Base-by-base conservation (phyloP, 108 stramenopile genomes). In the Aureococcus anophagefferens region DNA sequence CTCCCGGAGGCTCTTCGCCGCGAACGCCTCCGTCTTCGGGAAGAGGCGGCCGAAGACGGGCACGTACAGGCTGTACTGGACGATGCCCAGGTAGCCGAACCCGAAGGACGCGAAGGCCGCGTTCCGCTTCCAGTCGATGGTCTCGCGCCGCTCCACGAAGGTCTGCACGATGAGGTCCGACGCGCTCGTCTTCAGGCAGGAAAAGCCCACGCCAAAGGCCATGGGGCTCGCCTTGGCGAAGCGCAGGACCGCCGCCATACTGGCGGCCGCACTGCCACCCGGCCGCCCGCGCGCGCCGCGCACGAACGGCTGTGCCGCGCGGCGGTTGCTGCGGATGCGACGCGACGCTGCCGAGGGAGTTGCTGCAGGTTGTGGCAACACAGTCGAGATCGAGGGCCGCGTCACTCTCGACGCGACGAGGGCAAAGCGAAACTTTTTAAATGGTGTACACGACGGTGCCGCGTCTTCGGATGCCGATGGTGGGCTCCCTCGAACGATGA, bases 101-200 rank as follows among this genome's bases (percentile, higher is more conserved):
- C 92, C 92, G 77, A 93, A 93, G 28, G 89, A 71, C 5, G 88
- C 89, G 80, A 93, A 93, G 30, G 92, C 90, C 16, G 83, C 84
- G 77, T 93, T 93, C n/a, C 92, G 80, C 65, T 85, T 87, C 51
- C 51, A 59, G 25, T 59, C 51, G 25, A 59, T 59, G 3, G 4
- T 25, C 25, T 59, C 51, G 1, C 51, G 51, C 3, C 25, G 14
- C 51, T 59, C 51, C 21, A 59, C 51, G 25, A 25, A 59, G 21
- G 1, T 28, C 13, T 59, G 51, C 21, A 67, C 35, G 28, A 67
- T n/a, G 36, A 67, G 28, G 25, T 35, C 35, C 14, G 31, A 84
- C 30, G 82, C 79, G 30, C 87, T 87, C 1, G 92, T 93, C 76
- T 93, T 93, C 67, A 89, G 65, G 32, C 86, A 85, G 14, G 89